Base-by-base conservation (phyloP, 2,329 filamentous ascomycete species). In the Chalaropsis thielavioides region DNA sequence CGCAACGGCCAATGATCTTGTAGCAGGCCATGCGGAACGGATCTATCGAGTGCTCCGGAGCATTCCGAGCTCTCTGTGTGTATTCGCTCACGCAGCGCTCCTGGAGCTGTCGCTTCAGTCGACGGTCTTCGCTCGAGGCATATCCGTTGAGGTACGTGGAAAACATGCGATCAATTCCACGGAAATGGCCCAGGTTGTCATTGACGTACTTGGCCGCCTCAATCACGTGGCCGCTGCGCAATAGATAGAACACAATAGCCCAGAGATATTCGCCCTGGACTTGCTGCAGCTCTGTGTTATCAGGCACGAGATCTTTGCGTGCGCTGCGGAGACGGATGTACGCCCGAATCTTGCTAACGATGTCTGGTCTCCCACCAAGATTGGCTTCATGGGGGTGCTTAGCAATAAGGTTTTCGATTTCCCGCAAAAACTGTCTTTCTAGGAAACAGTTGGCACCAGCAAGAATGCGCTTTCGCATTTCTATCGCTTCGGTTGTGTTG, bases 11-110 rank as follows among this genome's bases (percentile, higher is more conserved):
- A 70, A 99, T 88, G 68, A 99, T 86, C 80, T 99, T 97, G 81
- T 97, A 97, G 74, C 94, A 96, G 60, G 92, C 92, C 85, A 96
- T 92, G 64, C 91, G 86, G 77, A 95, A 99, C 31, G 94, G 94
- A 73, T 99, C 94, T 68, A 95, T 85, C 1, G 89, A 89, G 72
- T 92, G 87, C 66, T 94, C 89, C 0, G 90, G 89, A 0, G 89
- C 89, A 71, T 95, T 90, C 69, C 90, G 87, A 31, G 86, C 83
- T 58, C 91, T 86, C 73, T 95, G 89, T 62, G 88, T 88, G 75
- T 95, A 96, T 72, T 96, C 92, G 68, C 88, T 90, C 70, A 88
- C 89, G 75, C 95, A 95, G 68, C 89, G 88, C 69, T 91, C 89
- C 71, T 95, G 89, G 66, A 95, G 77, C 68, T 92, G 88, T 51